Evolutionary conservation across 108 stramenopile genomes (phyloP).

Genomic region (Seminavis robusta): DNA sequence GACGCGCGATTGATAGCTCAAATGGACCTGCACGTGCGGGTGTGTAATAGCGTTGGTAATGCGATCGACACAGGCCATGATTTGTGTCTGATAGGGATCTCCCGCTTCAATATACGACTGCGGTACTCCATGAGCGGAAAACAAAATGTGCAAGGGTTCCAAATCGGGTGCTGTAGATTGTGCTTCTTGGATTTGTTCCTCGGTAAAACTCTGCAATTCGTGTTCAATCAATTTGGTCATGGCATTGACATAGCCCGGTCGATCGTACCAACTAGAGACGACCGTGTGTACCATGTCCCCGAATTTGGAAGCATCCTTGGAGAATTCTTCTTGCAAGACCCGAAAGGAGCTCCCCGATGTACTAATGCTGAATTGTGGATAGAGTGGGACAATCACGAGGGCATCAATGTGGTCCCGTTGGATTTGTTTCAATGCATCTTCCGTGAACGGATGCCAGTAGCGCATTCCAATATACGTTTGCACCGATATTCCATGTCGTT

Average conservation of each 20-base stretch:
- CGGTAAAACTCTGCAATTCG: conserved; percentile 83
- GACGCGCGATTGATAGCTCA: conserved; percentile 93
- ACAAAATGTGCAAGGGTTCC: conserved; percentile 79
- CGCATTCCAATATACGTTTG: conserved; percentile 98
- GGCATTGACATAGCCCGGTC: conserved; percentile 90
- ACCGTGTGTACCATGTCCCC: conserved; percentile 92
- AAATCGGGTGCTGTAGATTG: conserved; percentile 42
- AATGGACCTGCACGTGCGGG: conserved; percentile 73
- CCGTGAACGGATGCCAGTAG: conserved; percentile 98
- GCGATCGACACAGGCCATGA: conserved; percentile 73
- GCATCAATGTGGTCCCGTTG: conserved; percentile 77
- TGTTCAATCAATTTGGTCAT: conserved; percentile 80
- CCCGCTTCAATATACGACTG: conserved; percentile 94
- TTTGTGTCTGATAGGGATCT: conserved; percentile 96
- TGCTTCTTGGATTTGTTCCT: conserved; percentile 63
- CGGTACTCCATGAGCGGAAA: conserved; percentile 98
- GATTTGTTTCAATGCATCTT: conserved; percentile 88
- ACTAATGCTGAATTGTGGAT: conserved; percentile 96
- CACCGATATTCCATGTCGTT: conserved; percentile 58
- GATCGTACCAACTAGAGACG: conserved; percentile 90
- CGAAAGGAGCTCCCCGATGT: conserved; percentile 92
- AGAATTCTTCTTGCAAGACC: conserved; percentile 91
- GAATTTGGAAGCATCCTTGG: conserved; percentile 58
- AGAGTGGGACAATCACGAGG: conserved; percentile 91
- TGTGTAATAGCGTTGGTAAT: conserved; percentile 58